These are phyloP conservation scores for Cynara cardunculus DNA, from an alignment of 129 eudicot species.

Conservation along the genomic window DNA sequence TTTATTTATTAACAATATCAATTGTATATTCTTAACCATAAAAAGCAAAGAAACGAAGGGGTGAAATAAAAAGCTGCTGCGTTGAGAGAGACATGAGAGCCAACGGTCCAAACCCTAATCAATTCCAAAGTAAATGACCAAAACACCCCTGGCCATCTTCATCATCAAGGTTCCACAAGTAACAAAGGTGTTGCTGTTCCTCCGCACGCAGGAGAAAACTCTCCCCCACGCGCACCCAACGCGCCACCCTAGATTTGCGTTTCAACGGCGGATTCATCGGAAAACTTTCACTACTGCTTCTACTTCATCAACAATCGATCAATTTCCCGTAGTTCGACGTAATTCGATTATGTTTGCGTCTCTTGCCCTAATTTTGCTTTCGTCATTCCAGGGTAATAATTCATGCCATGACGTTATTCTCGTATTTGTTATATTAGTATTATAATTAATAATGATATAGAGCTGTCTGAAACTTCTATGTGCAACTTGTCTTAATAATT, in stretches of 20 bases:
- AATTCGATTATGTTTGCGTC: not conserved
- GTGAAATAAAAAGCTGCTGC: slow-evolving; percentile 12
- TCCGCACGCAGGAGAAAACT: slow-evolving; percentile 15
- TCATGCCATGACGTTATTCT: not conserved
- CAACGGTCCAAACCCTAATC: slow-evolving; percentile 1
- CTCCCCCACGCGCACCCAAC: slow-evolving; percentile 22
- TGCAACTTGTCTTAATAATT: slow-evolving; percentile 18
- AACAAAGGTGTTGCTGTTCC: not conserved
- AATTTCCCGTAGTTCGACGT: not conserved
- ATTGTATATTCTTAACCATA: not conserved
- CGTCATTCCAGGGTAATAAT: slow-evolving; percentile 25
- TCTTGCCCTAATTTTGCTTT: slow-evolving; percentile 14
- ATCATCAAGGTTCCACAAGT: slow-evolving; percentile 20
- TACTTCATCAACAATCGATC: slow-evolving; percentile 4
- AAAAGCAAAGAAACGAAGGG: slow-evolving; percentile 1
- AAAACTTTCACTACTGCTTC: slow-evolving; percentile 17
- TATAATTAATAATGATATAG: not conserved
- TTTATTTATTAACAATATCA: too few species aligned
- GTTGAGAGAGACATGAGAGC: slow-evolving; percentile 15
- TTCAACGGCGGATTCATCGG: not conserved
- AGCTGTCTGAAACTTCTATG: slow-evolving; percentile 13
- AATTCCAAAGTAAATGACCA: not conserved
- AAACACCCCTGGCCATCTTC: slow-evolving; percentile 8
- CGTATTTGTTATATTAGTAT: slow-evolving; percentile 8
- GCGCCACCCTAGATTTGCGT: slow-evolving; percentile 18